Base-by-base conservation (phyloP, 768 basidiomycete species). In the Leccinum boreale region DNA sequence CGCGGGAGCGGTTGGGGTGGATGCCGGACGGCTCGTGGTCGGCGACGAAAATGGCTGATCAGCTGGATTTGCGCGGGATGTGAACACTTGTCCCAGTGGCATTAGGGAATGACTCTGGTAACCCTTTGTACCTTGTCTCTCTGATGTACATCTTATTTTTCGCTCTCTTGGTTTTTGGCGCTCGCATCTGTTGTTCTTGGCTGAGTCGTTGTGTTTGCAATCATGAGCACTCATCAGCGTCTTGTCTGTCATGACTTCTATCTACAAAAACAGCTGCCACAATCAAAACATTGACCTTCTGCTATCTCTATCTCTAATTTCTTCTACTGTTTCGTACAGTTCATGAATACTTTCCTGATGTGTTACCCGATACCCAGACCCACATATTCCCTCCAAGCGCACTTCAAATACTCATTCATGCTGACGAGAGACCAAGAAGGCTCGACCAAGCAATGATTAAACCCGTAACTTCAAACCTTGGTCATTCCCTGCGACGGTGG, bases 1-100 rank as follows among this genome's bases (percentile, higher is more conserved):
- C 56, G 11, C 24, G n/a, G 19, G 68, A 65, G 47, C 56, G 68
- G 11, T 47, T 69, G 2, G 53, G 58, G 49, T 67, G 67, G 64
- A 45, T 53, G 52, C 61, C 67, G 10, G 24, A 39, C 23, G 58
- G 45, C 3, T 29, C 46, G 4, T 52, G 47, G 57, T 50, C 26
- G 26, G 42, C 23, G 11, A 21, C 59, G 11, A 61, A 55, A 39
- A 36, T 62, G 48, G 54, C 57, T 31, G 60, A 67, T 57, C 50
- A 26, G 21, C 5, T 57, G 24, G 33, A 26, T 42, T 24, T 8
- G 29, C 11, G 28, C 17, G 24, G 49, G 12, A 9, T 51, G 42
- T 44, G 42, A 44, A 10, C 42, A 5, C n/a, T 39, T 3, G 35
- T 17, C 17, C 17, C 6, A 9, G 36, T 17, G 24, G 4, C 9